Evolutionary conservation across 257 asterid species (phyloP).

Genomic region (Agastache rugosa): DNA sequence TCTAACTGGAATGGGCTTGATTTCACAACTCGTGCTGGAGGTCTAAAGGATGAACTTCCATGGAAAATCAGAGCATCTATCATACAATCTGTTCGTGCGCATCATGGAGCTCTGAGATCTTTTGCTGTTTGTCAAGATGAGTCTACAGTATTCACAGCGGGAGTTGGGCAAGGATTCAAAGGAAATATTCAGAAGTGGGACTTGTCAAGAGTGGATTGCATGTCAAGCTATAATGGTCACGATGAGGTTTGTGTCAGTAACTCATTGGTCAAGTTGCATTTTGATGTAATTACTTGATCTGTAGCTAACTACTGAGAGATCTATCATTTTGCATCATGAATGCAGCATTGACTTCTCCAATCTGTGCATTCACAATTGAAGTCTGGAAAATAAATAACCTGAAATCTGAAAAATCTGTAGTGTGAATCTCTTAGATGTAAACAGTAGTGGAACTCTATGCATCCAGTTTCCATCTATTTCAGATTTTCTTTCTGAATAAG

Average conservation of each 20-base stretch:
- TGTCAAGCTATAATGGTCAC: conserved; percentile 88
- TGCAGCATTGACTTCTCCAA: conserved; percentile 24
- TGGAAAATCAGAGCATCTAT: conserved; percentile 96
- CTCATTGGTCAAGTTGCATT: conserved; percentile 31
- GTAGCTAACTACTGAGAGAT: conserved; percentile 17
- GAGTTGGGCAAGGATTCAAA: conserved; percentile 93
- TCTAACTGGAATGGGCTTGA: conserved; percentile 76
- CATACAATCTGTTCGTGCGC: conserved; percentile 85
- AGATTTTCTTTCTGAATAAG: conserved; percentile 8
- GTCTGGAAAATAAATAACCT: not conserved
- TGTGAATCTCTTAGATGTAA: no score
- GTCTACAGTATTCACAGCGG: conserved; percentile 88
- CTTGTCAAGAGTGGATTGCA: conserved; percentile 71
- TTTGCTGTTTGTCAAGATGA: conserved; percentile 88
- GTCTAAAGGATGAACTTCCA: conserved; percentile 84
- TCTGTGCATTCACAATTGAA: conserved; percentile 22
- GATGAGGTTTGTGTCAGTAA: conserved; percentile 78
- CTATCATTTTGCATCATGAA: conserved; percentile 21
- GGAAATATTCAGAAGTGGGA: conserved; percentile 97
- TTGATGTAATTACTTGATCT: conserved; percentile 17
- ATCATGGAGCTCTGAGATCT: conserved; percentile 93
- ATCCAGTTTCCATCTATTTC: not conserved
- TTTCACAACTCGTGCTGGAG: conserved; percentile 72
- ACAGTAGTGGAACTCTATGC: not conserved
- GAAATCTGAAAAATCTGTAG: no score